Evolutionary conservation across 805 yeast species (phyloP).

Genomic region (Suhomyces tanzawaensis): DNA sequence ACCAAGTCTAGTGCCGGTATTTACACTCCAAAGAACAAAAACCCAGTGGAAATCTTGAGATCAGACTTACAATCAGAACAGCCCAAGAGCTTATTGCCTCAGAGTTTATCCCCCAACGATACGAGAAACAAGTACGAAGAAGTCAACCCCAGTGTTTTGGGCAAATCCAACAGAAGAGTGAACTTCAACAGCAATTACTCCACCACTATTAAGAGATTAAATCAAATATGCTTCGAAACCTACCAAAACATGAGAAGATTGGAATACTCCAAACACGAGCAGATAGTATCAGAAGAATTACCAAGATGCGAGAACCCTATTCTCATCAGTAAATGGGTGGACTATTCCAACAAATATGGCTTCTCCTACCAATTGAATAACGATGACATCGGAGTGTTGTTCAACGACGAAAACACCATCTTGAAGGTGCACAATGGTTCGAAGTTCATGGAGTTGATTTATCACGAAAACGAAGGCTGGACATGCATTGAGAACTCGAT

Average conservation of each 20-base stretch:
- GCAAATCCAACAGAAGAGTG: slow-evolving; percentile 34
- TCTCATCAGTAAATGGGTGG: slow-evolving; percentile 94
- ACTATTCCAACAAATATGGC: slow-evolving; percentile 93
- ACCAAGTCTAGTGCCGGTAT: slow-evolving; percentile 67
- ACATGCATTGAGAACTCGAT: slow-evolving; percentile 44
- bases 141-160: slow-evolving; percentile 41
- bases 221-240: slow-evolving; percentile 37
- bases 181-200: slow-evolving; percentile 39
- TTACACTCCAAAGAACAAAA: slow-evolving; percentile 48
- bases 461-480: slow-evolving; percentile 46
- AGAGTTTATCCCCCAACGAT: slow-evolving; percentile 88
- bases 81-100: slow-evolving; percentile 72
- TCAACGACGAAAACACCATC: slow-evolving; percentile 81
- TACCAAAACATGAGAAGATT: slow-evolving; percentile 41
- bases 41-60: slow-evolving; percentile 67
- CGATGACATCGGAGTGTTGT: slow-evolving; percentile 86
- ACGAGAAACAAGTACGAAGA: slow-evolving; percentile 85
- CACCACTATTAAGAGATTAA: slow-evolving; percentile 37
- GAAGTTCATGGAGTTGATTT: slow-evolving; percentile 60
- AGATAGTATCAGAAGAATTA: slow-evolving; percentile 33
- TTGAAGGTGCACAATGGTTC: slow-evolving; percentile 64
- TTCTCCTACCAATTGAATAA: slow-evolving; percentile 89
- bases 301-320: slow-evolving; percentile 57
- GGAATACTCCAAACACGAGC: slow-evolving; percentile 35
- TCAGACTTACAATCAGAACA: slow-evolving; percentile 69